Evolutionary conservation across 2,329 filamentous ascomycete species (phyloP), one percentile per base, ranked within the genome.

Genomic region (Botryotinia convoluta): DNA sequence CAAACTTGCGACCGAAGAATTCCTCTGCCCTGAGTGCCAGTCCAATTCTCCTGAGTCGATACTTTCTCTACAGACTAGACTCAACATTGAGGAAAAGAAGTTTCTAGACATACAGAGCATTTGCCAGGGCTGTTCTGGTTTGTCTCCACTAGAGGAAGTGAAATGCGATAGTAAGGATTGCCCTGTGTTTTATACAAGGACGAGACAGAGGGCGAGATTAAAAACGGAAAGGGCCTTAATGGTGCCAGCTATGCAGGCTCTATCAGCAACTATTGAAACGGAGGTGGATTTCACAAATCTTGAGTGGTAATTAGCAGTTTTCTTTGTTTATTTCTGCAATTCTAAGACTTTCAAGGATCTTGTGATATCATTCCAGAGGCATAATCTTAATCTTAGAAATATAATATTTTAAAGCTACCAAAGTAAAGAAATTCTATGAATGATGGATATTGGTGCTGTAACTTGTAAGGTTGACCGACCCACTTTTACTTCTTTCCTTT

Each of bases 141-240:
- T 95, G 29, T 86, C 91, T 5, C 91, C 90, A 76, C 84, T 89
- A 3, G 95, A 98, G 54, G 89, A 92, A 48, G 91, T 98, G n/a
- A 86, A 83, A 59, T 99, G 96, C 80, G 94, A 97, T 80, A 97
- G 93, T 81, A 90, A 93, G 81, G 95, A 97, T 82, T 99, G 96
- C 80, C 92, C 95, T 0, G 93, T 97, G 0, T 98, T 97, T 78
- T 98, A 97, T 83, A 91, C 91, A 45, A 84, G 93, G 22, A 87
- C 89, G 71, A 92, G 90, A 81, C 90, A 93, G 80, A 82, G 82
- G 35, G 86, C 86, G 16, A 85, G 81, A 68, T 71, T 85, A 68
- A 79, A 80, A 62, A 83, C 79, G 54, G 82, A 83, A 74, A 82
- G 75, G 71, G 80, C 77, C 54, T 79, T 83, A 45, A 77, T 83